Evolutionary conservation across 345 rosid species (phyloP).

Genomic region (Euphorbia tirucalli): DNA sequence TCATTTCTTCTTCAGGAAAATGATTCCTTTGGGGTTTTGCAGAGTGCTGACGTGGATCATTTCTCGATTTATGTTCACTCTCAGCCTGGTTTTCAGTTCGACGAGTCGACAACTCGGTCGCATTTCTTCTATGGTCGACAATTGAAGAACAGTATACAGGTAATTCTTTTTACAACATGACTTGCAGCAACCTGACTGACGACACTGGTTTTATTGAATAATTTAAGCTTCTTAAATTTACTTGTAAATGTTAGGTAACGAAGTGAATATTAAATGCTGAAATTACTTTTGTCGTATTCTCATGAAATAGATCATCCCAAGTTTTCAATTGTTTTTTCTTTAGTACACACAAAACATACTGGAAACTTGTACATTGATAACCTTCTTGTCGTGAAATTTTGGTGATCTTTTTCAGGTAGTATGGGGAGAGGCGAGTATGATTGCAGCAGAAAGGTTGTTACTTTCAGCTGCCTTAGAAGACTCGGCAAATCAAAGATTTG

Average conservation of each 20-base stretch:
- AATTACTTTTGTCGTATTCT: neutral
- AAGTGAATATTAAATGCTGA: neutral
- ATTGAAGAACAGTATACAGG: slow-evolving; percentile 68
- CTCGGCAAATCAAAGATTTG: slow-evolving; percentile 81
- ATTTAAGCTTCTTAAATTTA: neutral
- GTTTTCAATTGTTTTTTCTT: no score
- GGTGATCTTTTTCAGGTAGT: slow-evolving; percentile 45
- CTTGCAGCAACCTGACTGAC: no score
- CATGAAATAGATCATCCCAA: neutral
- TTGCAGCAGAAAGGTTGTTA: slow-evolving; percentile 81
- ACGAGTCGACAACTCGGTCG: slow-evolving; percentile 65
- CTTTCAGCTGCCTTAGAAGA: slow-evolving; percentile 70
- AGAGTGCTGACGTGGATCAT: slow-evolving; percentile 58
- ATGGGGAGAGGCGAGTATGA: slow-evolving; percentile 95
- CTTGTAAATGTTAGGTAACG: neutral
- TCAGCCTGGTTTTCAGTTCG: slow-evolving; percentile 71
- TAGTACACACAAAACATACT: no score
- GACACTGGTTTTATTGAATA: no score
- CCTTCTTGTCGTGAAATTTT: neutral
- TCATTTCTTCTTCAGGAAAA: neutral
- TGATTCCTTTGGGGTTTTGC: slow-evolving; percentile 4
- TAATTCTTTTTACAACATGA: neutral
- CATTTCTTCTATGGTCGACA: slow-evolving; percentile 73
- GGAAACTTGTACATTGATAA: no score
- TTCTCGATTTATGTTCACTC: slow-evolving; percentile 77